Percentiles rank a stretch among this genome's conserved stretches.
Conservation (phyloP, 139 green algal species). For the Trebouxia sp. region DNA sequence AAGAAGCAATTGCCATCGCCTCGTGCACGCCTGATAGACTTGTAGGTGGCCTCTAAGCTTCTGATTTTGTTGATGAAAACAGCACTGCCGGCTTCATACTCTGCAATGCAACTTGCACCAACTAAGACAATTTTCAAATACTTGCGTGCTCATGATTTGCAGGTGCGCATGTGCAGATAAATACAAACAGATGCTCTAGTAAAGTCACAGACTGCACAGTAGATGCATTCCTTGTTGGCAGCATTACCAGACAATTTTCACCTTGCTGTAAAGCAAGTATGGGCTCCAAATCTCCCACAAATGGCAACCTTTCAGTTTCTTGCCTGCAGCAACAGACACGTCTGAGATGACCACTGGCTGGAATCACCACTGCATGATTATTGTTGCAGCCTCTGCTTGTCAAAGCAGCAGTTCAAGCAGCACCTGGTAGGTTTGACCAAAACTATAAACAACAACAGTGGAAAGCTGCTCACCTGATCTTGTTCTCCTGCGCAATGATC, state of each 20-base stretch:
- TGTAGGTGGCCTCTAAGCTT: constrained; percentile 56
- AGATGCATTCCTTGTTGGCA: background rate
- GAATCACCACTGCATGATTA: no score
- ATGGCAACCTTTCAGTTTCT: constrained; percentile 43
- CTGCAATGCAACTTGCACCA: constrained; percentile 34
- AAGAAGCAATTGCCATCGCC: constrained; percentile 86
- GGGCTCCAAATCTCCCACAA: constrained; percentile 56
- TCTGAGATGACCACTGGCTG: background rate
- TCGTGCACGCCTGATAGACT: constrained; percentile 56
- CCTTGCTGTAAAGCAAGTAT: constrained; percentile 49
- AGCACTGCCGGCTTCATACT: constrained; percentile 67
- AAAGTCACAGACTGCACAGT: background rate
- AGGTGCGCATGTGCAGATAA: no score
- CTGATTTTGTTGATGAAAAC: constrained; percentile 80
- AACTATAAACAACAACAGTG: background rate
- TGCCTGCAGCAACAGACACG: constrained; percentile 4
- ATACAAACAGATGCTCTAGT: background rate
- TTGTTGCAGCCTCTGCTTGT: background rate
- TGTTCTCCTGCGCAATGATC: constrained; percentile 62
- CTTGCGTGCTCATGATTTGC: no score
- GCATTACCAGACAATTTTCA: constrained; percentile 15
- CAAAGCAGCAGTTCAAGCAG: background rate
- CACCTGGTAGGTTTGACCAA: background rate
- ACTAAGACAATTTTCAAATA: background rate
- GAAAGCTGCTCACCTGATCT: constrained; percentile 35